Percentiles rank a stretch among this genome's conserved stretches.
These are phyloP conservation scores for Plasmodium inui DNA, from an alignment of 169 alveolate genomes.

Conservation along the genomic window DNA sequence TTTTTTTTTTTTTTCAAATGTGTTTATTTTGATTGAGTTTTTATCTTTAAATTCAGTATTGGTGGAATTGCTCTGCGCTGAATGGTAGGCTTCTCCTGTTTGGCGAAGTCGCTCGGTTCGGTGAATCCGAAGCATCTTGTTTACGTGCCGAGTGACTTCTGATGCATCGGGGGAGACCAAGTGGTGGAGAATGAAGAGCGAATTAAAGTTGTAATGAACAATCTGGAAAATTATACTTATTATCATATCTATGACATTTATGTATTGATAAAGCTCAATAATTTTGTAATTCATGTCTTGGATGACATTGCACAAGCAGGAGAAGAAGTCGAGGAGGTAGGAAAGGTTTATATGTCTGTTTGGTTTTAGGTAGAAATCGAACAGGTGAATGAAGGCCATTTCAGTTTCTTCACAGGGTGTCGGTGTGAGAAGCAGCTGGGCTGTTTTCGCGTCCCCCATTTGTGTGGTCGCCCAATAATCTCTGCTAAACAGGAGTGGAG, in stretches of 20 bases:
- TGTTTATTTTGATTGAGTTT: neutral
- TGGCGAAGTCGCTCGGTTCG: neutral
- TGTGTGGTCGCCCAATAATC: neutral
- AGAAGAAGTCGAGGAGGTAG: conserved; percentile 36
- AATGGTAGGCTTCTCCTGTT: neutral
- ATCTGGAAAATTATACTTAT: conserved; percentile 32
- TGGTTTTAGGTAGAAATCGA: conserved; percentile 21
- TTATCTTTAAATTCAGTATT: neutral
- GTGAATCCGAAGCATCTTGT: neutral
- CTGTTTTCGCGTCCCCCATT: neutral
- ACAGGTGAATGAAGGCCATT: conserved; percentile 11
- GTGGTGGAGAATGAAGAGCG: conserved; percentile 31
- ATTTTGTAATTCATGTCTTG: conserved; percentile 46
- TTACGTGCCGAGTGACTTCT: neutral
- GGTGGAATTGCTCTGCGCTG: neutral
- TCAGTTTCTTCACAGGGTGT: neutral
- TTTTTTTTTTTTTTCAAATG: neutral
- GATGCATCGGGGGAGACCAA: neutral
- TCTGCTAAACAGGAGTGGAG: neutral
- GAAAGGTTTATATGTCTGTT: conserved; percentile 24
- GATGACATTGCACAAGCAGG: conserved; percentile 29
- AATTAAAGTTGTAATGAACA: conserved; percentile 55
- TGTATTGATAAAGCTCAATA: conserved; percentile 53
- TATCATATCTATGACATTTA: conserved; percentile 28
- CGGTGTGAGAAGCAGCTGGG: neutral